Evolutionary conservation across 148 eudicot species (phyloP), one percentile per base, ranked within the genome.

Genomic region (Nepenthes mirabilis): DNA sequence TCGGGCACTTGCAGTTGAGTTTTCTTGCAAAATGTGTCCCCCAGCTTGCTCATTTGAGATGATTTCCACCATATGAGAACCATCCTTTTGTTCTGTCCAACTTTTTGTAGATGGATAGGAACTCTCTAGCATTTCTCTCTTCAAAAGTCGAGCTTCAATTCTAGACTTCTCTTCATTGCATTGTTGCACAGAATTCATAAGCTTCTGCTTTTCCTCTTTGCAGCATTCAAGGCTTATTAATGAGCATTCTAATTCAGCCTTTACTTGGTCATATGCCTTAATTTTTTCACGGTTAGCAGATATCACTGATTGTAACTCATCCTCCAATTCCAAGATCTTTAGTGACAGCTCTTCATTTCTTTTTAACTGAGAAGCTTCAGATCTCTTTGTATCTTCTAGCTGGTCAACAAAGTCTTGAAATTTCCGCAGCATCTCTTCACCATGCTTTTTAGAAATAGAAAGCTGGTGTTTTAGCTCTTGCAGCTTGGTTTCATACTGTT

Each of bases 131-230:
- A 72, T 73, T 63, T 63, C 80, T 76, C 62, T 82, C 62, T 66
- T 70, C 72, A 56, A 57, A 70, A 86, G 68, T 66, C 82, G 86
- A 65, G 54, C 68, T 37, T 70, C 66, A 50, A 80, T 61, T 63
- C 58, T 76, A 63, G 65, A 47, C 57, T 79, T 86, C 73, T 82
- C 83, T 43, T 73, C 71, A 73, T 63, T 71, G 61, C 81, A 82
- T 62, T 83, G 84, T 68, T 70, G 71, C 63, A 83, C 71, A 63
- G 79, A 77, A 55, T 65, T 66, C 62, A 76, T 69, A 12, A 89
- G 78, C 82, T 72, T 83, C 69, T 80, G 79, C 59, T 93, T 93
- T 76, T 93, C 98, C 76, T 93, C 96, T 82, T 78, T 93, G 70
- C 95, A 93, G 62, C 95, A 93, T 68, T 88, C 96, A 56, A 89